phyloP scores from a whole-genome alignment of 2,329 filamentous ascomycete species.

The Blumeria graminis region DNA sequence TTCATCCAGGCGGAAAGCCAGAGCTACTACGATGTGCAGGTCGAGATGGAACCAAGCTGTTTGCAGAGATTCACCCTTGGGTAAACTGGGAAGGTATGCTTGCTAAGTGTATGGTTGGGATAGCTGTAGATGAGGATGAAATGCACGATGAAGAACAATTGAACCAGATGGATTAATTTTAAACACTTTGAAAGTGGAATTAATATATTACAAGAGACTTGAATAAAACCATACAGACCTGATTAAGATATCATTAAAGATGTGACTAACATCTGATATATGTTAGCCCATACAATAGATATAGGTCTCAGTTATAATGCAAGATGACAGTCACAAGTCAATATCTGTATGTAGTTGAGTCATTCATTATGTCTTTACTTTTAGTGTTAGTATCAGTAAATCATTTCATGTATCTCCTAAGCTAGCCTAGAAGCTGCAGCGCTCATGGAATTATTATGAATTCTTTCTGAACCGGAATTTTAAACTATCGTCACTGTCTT shows the following conservation, averaged over 20 bases:
- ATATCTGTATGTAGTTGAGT: no score
- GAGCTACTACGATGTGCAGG: slow-evolving; percentile 43
- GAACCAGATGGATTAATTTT: slow-evolving; percentile 34
- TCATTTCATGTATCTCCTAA: no score
- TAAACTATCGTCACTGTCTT: slow-evolving; percentile 13
- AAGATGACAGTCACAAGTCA: no score
- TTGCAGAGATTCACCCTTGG: slow-evolving; percentile 45
- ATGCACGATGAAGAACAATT: slow-evolving; percentile 19
- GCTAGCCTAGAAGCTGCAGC: no score
- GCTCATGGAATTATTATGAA: background rate
- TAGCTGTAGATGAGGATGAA: slow-evolving; percentile 32
- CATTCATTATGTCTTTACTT: no score
- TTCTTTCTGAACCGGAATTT: slow-evolving; percentile 13
- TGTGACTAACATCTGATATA: background rate
- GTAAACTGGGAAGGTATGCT: slow-evolving; percentile 52
- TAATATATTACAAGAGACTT: background rate
- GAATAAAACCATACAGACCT: background rate
- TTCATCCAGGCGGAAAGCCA: slow-evolving; percentile 67
- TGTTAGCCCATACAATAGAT: no score
- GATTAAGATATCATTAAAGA: background rate
- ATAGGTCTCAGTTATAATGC: no score
- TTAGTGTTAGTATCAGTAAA: no score
- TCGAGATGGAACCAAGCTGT: slow-evolving; percentile 35
- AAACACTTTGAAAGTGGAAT: background rate
- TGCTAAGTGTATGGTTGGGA: slow-evolving; percentile 34